phyloP scores from a whole-genome alignment of 179 eudicot species.

The Spergularia azorica region DNA sequence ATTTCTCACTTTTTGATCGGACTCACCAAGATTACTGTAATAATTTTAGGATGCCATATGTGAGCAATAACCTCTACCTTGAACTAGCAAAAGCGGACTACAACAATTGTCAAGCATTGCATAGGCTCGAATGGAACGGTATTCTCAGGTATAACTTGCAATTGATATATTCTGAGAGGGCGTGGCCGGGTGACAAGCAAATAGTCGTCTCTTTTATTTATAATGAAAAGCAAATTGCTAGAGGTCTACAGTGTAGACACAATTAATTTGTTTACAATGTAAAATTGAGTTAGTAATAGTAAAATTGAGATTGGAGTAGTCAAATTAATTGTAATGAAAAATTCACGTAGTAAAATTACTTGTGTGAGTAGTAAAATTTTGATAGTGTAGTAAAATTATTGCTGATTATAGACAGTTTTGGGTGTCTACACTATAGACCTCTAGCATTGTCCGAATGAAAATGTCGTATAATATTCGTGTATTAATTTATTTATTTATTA shows the following conservation, averaged over 20 bases:
- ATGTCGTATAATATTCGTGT: no score
- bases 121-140: constrained; percentile 64
- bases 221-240: background rate
- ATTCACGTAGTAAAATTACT: no score
- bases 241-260: no score
- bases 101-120: constrained; percentile 67
- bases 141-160: constrained; percentile 45
- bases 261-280: no score
- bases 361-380: no score
- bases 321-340: no score
- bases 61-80: constrained; percentile 65
- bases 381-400: background rate
- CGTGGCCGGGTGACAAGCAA: background rate
- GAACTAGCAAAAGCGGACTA: constrained; percentile 82
- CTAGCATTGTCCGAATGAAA: no score
- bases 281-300: no score
- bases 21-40: background rate
- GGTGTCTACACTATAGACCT: no score
- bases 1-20: background rate
- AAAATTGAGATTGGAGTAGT: no score
- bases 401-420: no score
- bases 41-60: constrained; percentile 65
- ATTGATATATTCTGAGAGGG: no score
- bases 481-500: background rate
- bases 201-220: background rate